Evolutionary conservation across 2,329 filamentous ascomycete genomes (phyloP), one percentile per base, ranked within the genome.

Genomic region (Corynespora cassiicola): DNA sequence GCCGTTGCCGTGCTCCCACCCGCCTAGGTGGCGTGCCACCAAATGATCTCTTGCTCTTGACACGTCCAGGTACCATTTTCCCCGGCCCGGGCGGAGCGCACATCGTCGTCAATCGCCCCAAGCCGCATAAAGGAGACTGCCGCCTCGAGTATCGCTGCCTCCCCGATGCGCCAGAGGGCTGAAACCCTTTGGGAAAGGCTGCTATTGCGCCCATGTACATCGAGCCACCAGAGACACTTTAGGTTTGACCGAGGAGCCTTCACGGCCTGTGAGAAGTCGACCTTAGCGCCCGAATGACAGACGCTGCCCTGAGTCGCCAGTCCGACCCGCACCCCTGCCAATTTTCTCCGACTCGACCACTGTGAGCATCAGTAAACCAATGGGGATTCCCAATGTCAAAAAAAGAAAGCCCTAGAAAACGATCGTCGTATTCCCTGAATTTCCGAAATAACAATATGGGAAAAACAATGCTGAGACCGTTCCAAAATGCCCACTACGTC

Each of bases 401-500:
- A n/a, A n/a, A 50, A 51, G 51, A 55, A 45, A 58, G 52, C 54
- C 53, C 59, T 52, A 55, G 55, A 52, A 51, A 62, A 54, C 50
- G 58, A 64, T 66, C 59, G 63, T 66, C 65, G 50, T 62, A 61
- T 65, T 65, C 50, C 39, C 54, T 67, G 53, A 52, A 51, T 51
- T 62, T 68, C 61, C 63, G 59, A 65, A 57, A 57, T 61, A 54
- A 60, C 54, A 62, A 56, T 59, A 59, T 55, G 46, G 44, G 49
- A 64, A 65, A 63, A 61, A 46, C 45, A 45, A 56, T 54, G 53
- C 54, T 61, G 56, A 60, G 45, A 54, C 54, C 48, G 41, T 65
- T 57, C 58, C 58, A 61, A 56, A 57, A 53, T 56, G 38, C 47
- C 50, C 28, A 37, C 55, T 40, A 49, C 52, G 37, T 56, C 37